Conservation (phyloP, 106 monocot genomes). For the Cymbidium sinense region DNA sequence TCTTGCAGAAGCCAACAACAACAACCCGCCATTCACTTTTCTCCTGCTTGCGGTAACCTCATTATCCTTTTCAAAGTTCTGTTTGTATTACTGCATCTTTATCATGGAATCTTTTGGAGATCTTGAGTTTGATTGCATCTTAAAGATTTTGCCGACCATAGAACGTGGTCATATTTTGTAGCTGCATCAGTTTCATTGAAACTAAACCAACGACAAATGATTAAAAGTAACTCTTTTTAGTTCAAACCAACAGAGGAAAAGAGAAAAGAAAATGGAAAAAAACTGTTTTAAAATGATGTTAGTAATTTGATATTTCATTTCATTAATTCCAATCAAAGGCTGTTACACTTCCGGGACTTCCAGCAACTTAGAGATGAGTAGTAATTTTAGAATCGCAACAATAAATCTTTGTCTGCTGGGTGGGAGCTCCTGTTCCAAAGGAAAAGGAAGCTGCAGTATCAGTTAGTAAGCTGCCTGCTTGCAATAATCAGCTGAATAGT, state of each 20-base stretch:
- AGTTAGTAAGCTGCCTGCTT: conserved; percentile 58
- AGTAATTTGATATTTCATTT: too few relatives aligned
- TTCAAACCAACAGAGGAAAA: too few relatives aligned
- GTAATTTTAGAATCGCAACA: not conserved
- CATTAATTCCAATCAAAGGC: not conserved
- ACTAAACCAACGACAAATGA: too few relatives aligned
- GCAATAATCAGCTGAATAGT: conserved; percentile 49
- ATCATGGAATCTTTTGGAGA: not conserved
- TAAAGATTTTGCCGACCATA: too few relatives aligned
- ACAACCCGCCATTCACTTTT: conserved; percentile 66
- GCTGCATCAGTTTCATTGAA: too few relatives aligned
- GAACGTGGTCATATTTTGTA: too few relatives aligned
- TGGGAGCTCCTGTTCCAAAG: conserved; percentile 51
- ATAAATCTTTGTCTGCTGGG: not conserved
- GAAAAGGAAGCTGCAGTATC: conserved; percentile 48
- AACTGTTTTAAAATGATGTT: not conserved
- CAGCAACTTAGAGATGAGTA: too few relatives aligned
- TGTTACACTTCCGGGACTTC: too few relatives aligned
- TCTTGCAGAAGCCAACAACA: conserved; percentile 40
- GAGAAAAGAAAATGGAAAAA: too few relatives aligned
- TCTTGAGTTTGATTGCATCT: too few relatives aligned
- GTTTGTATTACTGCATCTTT: not conserved
- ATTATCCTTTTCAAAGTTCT: too few relatives aligned
- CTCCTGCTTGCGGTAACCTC: conserved; percentile 69
- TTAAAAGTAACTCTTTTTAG: too few relatives aligned